Evolutionary conservation across 1,284 basidiomycete genomes (phyloP).

Genomic region (Ceratobasidium sp.): DNA sequence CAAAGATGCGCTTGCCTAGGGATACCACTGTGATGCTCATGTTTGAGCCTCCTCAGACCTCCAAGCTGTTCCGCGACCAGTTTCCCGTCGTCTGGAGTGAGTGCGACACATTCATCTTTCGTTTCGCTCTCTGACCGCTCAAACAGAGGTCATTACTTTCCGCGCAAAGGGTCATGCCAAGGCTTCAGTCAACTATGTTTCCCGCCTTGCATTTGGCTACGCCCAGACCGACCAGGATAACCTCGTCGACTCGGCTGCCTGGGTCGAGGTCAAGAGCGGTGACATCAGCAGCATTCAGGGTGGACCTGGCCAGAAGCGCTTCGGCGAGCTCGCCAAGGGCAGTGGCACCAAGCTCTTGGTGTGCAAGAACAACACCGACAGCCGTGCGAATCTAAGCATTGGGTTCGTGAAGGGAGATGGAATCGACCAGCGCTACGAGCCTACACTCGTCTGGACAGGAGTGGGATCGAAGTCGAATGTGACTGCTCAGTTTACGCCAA

Average conservation of each 20-base stretch:
- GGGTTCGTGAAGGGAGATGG: conserved; percentile 27
- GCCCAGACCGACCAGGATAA: conserved; percentile 5
- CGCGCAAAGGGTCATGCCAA: too few species aligned
- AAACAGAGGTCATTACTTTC: conserved; percentile 14
- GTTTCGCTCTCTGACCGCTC: background rate
- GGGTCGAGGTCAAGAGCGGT: too few species aligned
- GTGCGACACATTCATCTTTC: background rate
- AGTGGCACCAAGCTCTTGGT: conserved; percentile 8
- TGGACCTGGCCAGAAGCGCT: background rate
- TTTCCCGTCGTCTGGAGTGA: conserved; percentile 27
- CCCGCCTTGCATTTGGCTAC: conserved; percentile 8
- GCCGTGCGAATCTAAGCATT: conserved; percentile 11
- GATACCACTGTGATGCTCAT: background rate
- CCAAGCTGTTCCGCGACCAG: conserved; percentile 14
- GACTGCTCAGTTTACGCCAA: too few species aligned
- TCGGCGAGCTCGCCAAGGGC: background rate
- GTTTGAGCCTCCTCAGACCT: background rate
- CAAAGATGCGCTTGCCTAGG: background rate
- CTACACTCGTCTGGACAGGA: too few species aligned
- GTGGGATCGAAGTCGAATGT: too few species aligned
- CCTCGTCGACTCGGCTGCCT: background rate
- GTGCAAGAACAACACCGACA: conserved; percentile 2
- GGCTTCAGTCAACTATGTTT: background rate
- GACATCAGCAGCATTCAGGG: background rate
- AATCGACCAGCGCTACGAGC: too few species aligned